These are phyloP conservation scores for Phytopythium mirpurense DNA, from an alignment of 352 stramenopile genomes.

Conservation along the genomic window DNA sequence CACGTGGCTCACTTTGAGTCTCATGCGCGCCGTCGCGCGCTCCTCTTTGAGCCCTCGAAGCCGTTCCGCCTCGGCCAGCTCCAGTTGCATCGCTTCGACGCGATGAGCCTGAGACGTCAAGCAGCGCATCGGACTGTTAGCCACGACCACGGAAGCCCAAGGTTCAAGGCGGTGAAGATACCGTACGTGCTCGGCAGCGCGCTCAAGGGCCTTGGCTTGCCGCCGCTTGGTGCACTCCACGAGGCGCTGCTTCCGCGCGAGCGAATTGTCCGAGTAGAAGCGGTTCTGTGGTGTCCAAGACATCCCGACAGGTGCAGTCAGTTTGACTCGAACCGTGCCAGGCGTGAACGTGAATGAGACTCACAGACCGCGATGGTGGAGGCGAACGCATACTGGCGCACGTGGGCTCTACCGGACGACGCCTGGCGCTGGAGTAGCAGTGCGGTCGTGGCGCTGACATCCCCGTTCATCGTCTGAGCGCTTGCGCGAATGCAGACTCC, in stretches of 20 bases:
- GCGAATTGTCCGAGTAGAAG: conserved; percentile 72
- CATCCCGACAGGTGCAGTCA: not conserved
- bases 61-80: conserved; percentile 36
- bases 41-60: conserved; percentile 33
- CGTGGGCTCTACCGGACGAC: conserved; percentile 23
- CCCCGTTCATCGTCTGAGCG: conserved; percentile 17
- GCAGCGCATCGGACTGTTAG: not conserved
- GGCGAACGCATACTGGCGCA: conserved; percentile 25
- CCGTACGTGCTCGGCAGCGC: conserved; percentile 44
- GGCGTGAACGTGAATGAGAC: no score
- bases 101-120: conserved; percentile 25
- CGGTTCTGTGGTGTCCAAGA: conserved; percentile 31
- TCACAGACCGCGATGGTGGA: conserved; percentile 24
- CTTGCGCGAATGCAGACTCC: not conserved
- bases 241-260: conserved; percentile 43
- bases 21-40: conserved; percentile 50
- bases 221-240: conserved; percentile 52
- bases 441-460: conserved; percentile 21
- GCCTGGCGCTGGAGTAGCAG: conserved; percentile 34
- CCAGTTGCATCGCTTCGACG: conserved; percentile 36
- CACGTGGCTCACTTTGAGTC: conserved; percentile 52
- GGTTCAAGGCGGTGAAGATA: not conserved
- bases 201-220: conserved; percentile 43
- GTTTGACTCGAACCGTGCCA: not conserved
- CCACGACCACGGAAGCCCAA: not conserved